phyloP scores from a whole-genome alignment of 768 basidiomycete genomes.

The Pulveroboletus sp. region DNA sequence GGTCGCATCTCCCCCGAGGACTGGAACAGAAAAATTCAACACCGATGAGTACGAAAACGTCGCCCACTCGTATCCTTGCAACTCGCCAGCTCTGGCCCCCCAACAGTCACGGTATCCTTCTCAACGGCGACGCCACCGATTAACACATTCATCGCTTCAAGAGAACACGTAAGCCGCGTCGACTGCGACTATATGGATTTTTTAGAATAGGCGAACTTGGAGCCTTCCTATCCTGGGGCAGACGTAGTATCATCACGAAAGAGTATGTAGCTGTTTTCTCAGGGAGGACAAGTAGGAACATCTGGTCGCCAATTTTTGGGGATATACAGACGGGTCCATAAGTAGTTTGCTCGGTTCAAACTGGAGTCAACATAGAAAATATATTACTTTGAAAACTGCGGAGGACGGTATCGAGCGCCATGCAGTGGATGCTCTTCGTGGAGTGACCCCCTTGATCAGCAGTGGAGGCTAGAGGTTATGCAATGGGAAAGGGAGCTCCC shows the following conservation, averaged over 20 bases:
- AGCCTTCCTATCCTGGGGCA: neutral
- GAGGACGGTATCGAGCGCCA: neutral
- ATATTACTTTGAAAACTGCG: neutral
- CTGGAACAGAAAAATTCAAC: neutral
- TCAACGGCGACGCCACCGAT: too few relatives aligned
- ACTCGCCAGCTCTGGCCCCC: neutral
- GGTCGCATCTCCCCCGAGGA: neutral
- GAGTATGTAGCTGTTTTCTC: neutral
- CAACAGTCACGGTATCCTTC: slow-evolving; percentile 12
- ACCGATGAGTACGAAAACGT: neutral
- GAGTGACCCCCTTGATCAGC: neutral
- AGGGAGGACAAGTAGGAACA: neutral
- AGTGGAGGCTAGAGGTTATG: too few relatives aligned
- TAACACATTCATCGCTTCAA: too few relatives aligned
- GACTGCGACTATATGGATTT: neutral
- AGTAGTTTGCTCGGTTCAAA: neutral
- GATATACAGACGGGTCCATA: too few relatives aligned
- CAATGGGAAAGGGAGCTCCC: too few relatives aligned
- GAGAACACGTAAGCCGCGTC: too few relatives aligned
- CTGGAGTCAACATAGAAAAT: neutral
- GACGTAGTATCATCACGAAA: neutral
- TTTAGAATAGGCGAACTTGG: neutral
- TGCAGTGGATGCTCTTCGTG: neutral
- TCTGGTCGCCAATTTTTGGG: neutral
- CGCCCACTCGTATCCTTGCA: neutral